Evolutionary conservation across 768 basidiomycete species (phyloP), one percentile per base, ranked within the genome.

Genomic region (Mycena olivaceomarginata): DNA sequence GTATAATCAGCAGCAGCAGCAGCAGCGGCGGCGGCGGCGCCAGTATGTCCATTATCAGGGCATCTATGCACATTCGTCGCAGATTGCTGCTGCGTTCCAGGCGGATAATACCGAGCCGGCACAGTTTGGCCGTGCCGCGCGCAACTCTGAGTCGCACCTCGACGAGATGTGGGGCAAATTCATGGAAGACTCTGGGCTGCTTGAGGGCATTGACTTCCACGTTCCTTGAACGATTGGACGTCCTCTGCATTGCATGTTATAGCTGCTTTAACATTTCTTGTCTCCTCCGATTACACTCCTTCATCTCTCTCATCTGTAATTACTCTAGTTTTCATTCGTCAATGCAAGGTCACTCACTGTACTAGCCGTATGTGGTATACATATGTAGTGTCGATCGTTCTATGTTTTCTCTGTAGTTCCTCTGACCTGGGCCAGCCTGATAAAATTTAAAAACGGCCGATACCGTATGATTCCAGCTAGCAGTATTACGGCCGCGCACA

Each of bases 81-180:
- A 81, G 25, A 25, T 25, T 1, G 31, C 70, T 1, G 81, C 76
- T 40, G 72, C 80, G 10, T 81, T 80, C 41, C 81, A 85, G n/a
- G 82, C 85, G 39, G 80, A 85, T 56, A 74, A 80, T 62, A 77
- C 88, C 20, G 92, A 92, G 68, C 84, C 94, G 20, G 90, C 91
- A 0, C 89, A 92, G 70, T 87, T 94, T 5, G 94, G 94, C 9
- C 84, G 94, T 39, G 92, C 92, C 7, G 85, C 92, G 12, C 86
- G 90, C 37, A 89, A 90, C 74, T 91, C 91, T 25, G 25, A 25
- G 25, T 25, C 25, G 59, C 85, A 90, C 48, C 80, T 93, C 51
- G 91, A 91, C 67, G 90, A 91, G 80, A 85, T 91, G 31, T 93
- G 92, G 92, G 89, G 89, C 70, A 89, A 89, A 39, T 93, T 93